Evolutionary conservation across 2,329 filamentous ascomycete species (phyloP), one percentile per base, ranked within the genome.

Genomic region (Hypoxylon sp.): DNA sequence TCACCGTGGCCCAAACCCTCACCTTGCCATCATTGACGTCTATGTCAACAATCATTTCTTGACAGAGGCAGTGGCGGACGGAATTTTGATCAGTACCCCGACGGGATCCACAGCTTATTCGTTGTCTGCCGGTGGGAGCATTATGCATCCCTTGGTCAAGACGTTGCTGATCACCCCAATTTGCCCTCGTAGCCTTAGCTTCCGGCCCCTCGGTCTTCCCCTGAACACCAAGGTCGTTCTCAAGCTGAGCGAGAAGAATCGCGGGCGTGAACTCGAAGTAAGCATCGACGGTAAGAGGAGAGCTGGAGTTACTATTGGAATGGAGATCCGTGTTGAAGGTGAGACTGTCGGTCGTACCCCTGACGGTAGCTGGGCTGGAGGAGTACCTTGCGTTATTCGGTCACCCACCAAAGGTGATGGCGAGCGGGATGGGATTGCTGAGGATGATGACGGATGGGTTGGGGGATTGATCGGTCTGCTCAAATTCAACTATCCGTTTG

Each of bases 401-500:
- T 87, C 81, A 11, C 79, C 81, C 71, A 82, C 73, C 74, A 84
- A 73, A 83, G 86, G 73, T 72, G 79, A 79, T 39, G 74, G 75
- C 3, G 81, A 75, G 8, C 47, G 72, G 59, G 78, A 76, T 24
- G 82, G 81, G 1, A 78, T 79, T 24, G 73, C 83, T 1, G 87
- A 90, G 70, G 87, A 91, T 50, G 94, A 98, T 75, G 95, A 98
- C 79, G 94, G 95, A 17, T 99, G 96, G 96, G 95, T 99, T 2
- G 95, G 95, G 0, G 95, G 96, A 0, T 81, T 99, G 77, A 99
- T 97, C 77, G 93, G 94, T 9, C 79, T 98, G 76, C 82, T 99
- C 73, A 99, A 99, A 83, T 99, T 98, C 79, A 99, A 99, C 79
- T 93, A 97, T 81, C 94, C 95, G 0, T 98, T 98, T 84, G 96